Conservation (phyloP, 306 rosid genomes). For the Canavalia ensiformis region DNA sequence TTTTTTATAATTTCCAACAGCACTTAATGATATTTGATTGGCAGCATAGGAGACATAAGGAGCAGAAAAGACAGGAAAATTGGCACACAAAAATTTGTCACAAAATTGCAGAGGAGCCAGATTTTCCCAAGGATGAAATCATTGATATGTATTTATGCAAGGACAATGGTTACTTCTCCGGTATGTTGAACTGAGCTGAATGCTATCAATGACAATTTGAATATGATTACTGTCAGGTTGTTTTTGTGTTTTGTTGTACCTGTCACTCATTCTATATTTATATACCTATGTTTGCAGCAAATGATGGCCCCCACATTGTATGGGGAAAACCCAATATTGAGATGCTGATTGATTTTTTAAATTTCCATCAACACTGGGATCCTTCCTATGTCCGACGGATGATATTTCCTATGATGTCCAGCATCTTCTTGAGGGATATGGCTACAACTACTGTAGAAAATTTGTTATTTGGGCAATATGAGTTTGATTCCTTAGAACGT, state of each 20-base stretch:
- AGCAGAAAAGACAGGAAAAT: conserved; percentile 62
- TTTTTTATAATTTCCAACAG: conserved; percentile 3
- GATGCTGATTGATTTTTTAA: conserved; percentile 71
- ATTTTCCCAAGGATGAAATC: conserved; percentile 75
- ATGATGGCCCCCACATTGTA: conserved; percentile 59
- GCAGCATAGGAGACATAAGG: conserved; percentile 76
- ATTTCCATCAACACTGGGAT: conserved; percentile 78
- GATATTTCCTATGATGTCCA: conserved; percentile 87
- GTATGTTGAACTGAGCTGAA: conserved; percentile 51
- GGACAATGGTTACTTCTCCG: conserved; percentile 67
- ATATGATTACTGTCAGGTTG: conserved; percentile 26
- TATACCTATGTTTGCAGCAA: conserved; percentile 53
- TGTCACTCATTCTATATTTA: conserved; percentile 34
- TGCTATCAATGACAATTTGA: not conserved
- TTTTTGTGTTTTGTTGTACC: conserved; percentile 3
- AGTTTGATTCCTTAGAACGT: conserved; percentile 73
- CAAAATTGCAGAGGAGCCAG: conserved; percentile 74
- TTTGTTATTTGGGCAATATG: conserved; percentile 74
- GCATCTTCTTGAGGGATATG: conserved; percentile 78
- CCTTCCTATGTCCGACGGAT: conserved; percentile 73
- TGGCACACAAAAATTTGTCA: conserved; percentile 71
- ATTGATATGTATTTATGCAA: conserved; percentile 74
- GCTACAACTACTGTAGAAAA: conserved; percentile 45
- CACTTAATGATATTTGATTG: conserved; percentile 45
- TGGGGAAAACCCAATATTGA: conserved; percentile 77